These are phyloP conservation scores for Rhododendron henanense DNA, from an alignment of 148 eudicot genomes.

Conservation along the genomic window DNA sequence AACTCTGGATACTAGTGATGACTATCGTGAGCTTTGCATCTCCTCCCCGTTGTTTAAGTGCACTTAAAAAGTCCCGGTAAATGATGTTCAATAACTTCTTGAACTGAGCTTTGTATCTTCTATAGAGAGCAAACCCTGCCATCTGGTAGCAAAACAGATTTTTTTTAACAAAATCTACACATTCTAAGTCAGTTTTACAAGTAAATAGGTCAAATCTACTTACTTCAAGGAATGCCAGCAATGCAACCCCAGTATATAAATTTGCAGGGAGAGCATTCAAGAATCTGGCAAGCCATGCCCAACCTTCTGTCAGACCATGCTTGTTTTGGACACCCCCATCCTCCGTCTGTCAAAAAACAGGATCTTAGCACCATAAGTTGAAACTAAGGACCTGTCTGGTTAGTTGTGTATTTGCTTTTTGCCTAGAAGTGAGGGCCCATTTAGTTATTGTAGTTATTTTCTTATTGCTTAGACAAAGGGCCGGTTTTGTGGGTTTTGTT, in stretches of 20 bases:
- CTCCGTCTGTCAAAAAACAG: slow-evolving; percentile 54
- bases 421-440: background rate
- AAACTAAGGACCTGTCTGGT: background rate
- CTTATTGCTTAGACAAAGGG: background rate
- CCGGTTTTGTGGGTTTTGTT: background rate
- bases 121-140: slow-evolving; percentile 76
- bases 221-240: slow-evolving; percentile 78
- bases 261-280: slow-evolving; percentile 75
- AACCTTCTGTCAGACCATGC: slow-evolving; percentile 77
- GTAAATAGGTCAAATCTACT: slow-evolving; percentile 18
- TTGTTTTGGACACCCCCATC: slow-evolving; percentile 45
- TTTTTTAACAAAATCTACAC: background rate
- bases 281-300: slow-evolving; percentile 93
- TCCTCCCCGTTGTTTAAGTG: slow-evolving; percentile 30
- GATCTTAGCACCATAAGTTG: background rate
- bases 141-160: slow-evolving; percentile 34
- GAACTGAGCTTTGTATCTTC: slow-evolving; percentile 69
- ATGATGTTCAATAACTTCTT: slow-evolving; percentile 55
- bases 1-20: slow-evolving; percentile 35
- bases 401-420: background rate
- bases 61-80: slow-evolving; percentile 40
- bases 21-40: slow-evolving; percentile 34
- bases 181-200: background rate
- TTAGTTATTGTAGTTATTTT: background rate
- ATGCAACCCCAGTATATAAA: slow-evolving; percentile 60